These are phyloP conservation scores for Penicillium soppii DNA, from an alignment of 495 filamentous ascomycete genomes.

Conservation along the genomic window DNA sequence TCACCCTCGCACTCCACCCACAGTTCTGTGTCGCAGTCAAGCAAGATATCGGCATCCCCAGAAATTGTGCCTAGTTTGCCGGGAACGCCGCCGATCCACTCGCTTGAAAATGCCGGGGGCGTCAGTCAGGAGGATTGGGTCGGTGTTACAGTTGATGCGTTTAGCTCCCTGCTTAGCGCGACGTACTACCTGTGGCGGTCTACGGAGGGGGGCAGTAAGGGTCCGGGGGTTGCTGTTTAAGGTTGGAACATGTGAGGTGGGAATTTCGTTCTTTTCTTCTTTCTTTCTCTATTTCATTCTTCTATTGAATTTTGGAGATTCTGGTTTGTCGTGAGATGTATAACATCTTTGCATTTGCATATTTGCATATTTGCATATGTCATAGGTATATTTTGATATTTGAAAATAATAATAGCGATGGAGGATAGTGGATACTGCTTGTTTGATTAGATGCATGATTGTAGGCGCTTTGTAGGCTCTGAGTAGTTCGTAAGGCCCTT, in stretches of 20 bases:
- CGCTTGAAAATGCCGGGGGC: constrained; percentile 69
- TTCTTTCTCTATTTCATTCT: background rate
- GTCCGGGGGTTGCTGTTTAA: constrained; percentile 23
- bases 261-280: background rate
- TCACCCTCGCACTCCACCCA: constrained; percentile 13
- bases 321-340: background rate
- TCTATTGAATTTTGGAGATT: background rate
- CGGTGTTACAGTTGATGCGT: constrained; percentile 63
- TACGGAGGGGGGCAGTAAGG: constrained; percentile 61
- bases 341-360: constrained; percentile 13
- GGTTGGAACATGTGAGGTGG: background rate
- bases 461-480: too few species aligned
- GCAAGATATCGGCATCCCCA: too few species aligned
- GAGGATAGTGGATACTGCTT: background rate
- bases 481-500: too few species aligned
- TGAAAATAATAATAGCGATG: constrained; percentile 1
- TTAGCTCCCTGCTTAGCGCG: constrained; percentile 50
- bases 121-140: constrained; percentile 90
- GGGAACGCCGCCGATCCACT: constrained; percentile 79
- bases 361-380: background rate
- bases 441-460: too few species aligned
- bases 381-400: background rate
- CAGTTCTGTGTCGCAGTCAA: too few species aligned
- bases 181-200: constrained; percentile 59
- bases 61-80: constrained; percentile 92